Percentiles rank a stretch among this genome's conserved stretches.
phyloP scores from a whole-genome alignment of 1,284 basidiomycete genomes.

The Sanghuangporus baumii region DNA sequence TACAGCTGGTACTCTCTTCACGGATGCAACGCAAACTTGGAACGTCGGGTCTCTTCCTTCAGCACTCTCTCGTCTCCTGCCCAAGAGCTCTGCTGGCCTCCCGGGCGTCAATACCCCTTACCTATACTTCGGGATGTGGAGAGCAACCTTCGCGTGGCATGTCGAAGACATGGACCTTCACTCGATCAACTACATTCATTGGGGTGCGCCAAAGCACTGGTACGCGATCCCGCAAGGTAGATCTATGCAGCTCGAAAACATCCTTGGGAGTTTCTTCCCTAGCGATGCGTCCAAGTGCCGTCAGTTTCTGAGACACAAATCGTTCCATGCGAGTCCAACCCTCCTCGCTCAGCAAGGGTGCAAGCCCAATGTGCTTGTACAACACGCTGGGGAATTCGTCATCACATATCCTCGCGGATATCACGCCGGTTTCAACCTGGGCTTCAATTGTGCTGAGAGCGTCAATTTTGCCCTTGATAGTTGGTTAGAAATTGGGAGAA shows the following conservation, averaged over 20 bases:
- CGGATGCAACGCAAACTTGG: constrained; percentile 79
- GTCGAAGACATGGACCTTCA: constrained; percentile 98
- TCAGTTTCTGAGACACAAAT: constrained; percentile 96
- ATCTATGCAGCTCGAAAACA: constrained; percentile 71
- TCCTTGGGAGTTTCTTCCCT: constrained; percentile 85
- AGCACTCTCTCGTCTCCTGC: constrained; percentile 77
- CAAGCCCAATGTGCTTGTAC: constrained; percentile 84
- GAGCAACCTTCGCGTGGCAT: constrained; percentile 98
- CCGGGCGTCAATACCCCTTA: constrained; percentile 98
- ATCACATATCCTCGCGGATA: constrained; percentile 94
- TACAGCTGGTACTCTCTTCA: constrained; percentile 87
- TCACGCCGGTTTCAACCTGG: constrained; percentile 96
- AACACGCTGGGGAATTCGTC: constrained; percentile 90
- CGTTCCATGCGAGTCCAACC: constrained; percentile 89
- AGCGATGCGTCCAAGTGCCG: constrained; percentile 79
- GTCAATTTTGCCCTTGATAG: constrained; percentile 97
- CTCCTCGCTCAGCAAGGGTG: constrained; percentile 78
- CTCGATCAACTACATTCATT: constrained; percentile 99
- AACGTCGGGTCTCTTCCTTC: constrained; percentile 92
- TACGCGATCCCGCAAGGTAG: constrained; percentile 90
- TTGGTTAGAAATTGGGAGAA: constrained; percentile 87
- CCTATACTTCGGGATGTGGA: constrained; percentile 99
- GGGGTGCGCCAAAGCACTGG: constrained; percentile 97
- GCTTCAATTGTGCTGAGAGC: constrained; percentile 96
- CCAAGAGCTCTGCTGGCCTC: constrained; percentile 59